Conservation (phyloP, 2,329 filamentous ascomycete species). For the Emmonsiellopsis sp. region DNA sequence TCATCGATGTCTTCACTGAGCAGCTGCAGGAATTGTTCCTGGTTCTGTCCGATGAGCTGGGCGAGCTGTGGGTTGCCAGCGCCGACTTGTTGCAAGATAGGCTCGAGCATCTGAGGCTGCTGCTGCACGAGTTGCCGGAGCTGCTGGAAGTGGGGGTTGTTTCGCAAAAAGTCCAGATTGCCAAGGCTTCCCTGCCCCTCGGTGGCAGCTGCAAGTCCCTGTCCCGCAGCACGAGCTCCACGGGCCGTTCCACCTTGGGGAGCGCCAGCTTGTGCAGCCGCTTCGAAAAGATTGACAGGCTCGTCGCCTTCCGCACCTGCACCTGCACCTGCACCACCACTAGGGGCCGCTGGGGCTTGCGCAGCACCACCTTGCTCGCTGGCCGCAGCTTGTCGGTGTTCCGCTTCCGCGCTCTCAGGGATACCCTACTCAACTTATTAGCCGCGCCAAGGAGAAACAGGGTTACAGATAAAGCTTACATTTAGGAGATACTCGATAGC, state of each 20-base stretch:
- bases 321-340: conserved; percentile 24
- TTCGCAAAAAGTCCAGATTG: conserved; percentile 86
- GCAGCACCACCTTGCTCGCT: conserved; percentile 34
- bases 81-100: conserved; percentile 91
- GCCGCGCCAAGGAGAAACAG: not conserved
- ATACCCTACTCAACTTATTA: conserved; percentile 59
- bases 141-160: conserved; percentile 97
- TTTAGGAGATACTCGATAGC: conserved; percentile 92
- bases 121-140: conserved; percentile 94
- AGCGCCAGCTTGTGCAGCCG: conserved; percentile 67
- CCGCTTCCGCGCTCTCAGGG: conserved; percentile 69
- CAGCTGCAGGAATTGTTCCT: conserved; percentile 84
- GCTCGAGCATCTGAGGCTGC: conserved; percentile 96
- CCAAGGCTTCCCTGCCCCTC: conserved; percentile 39
- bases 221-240: conserved; percentile 15
- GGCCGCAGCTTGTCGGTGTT: conserved; percentile 48
- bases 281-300: conserved; percentile 82
- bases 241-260: conserved; percentile 32
- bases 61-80: conserved; percentile 92
- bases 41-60: conserved; percentile 82
- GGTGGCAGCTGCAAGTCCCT: conserved; percentile 13
- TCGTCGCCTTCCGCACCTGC: conserved; percentile 42
- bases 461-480: conserved; percentile 44
- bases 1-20: conserved; percentile 81
- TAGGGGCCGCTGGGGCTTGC: conserved; percentile 26